Evolutionary conservation across 2,329 filamentous ascomycete species (phyloP).

Genomic region (Aureobasidium namibiae): DNA sequence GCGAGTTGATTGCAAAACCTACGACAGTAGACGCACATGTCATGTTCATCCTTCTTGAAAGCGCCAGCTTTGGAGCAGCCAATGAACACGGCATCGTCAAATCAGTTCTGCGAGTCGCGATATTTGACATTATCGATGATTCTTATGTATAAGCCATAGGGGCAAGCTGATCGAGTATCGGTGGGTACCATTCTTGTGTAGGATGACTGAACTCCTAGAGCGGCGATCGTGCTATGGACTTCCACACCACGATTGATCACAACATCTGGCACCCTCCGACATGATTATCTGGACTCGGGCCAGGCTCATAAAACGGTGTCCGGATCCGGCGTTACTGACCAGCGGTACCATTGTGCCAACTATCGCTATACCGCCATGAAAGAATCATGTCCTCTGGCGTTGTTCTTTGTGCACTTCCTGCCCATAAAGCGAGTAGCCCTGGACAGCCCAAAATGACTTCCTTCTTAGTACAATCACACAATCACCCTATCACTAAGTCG

Average conservation of each 20-base stretch:
- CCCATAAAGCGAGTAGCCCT: neutral
- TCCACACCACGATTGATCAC: neutral
- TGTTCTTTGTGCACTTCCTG: neutral
- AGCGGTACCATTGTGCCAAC: neutral
- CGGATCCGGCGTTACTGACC: neutral
- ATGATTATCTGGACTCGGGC: neutral
- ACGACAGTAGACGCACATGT: neutral
- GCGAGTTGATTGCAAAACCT: neutral
- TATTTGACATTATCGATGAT: neutral
- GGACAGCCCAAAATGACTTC: neutral
- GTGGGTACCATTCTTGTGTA: neutral
- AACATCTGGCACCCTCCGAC: neutral
- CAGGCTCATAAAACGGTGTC: neutral
- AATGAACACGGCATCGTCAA: neutral
- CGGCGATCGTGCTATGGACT: neutral
- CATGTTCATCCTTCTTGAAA: neutral
- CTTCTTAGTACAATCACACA: neutral
- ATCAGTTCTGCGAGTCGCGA: neutral
- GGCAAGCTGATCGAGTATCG: neutral
- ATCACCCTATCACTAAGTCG: neutral
- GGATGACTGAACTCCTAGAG: neutral
- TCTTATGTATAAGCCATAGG: neutral
- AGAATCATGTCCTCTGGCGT: neutral
- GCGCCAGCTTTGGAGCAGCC: neutral
- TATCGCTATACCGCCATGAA: neutral